Conservation (phyloP, 2,329 filamentous ascomycete genomes). For the Dichotomopilus funicola region DNA sequence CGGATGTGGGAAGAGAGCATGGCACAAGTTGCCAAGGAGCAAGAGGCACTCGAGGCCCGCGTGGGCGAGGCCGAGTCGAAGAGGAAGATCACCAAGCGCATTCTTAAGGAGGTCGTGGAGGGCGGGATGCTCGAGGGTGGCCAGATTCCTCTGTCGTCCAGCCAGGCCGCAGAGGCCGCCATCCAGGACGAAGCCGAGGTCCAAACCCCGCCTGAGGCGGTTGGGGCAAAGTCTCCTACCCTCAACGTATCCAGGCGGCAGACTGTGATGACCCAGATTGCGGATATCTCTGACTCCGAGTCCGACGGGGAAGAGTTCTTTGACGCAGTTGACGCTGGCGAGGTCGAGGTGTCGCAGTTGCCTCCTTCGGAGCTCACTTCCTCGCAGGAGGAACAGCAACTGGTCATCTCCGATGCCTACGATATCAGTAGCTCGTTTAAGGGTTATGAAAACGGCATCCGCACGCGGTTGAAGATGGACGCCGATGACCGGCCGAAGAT, state of each 20-base stretch:
- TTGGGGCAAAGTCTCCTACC: constrained; percentile 36
- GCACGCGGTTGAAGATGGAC: constrained; percentile 77
- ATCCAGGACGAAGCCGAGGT: constrained; percentile 28
- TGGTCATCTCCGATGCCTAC: constrained; percentile 39
- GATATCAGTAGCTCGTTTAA: constrained; percentile 74
- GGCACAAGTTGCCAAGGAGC: constrained; percentile 91
- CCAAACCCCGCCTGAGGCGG: constrained; percentile 19
- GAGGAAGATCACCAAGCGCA: constrained; percentile 80
- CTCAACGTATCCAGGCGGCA: constrained; percentile 48
- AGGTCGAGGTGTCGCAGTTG: constrained; percentile 72
- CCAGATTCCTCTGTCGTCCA: constrained; percentile 30
- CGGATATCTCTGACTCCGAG: constrained; percentile 71
- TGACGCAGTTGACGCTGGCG: constrained; percentile 89
- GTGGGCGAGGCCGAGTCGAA: constrained; percentile 89
- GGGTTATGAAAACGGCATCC: constrained; percentile 85
- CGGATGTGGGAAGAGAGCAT: constrained; percentile 99
- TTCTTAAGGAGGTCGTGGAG: constrained; percentile 77
- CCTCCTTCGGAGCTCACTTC: constrained; percentile 41
- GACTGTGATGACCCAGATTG: constrained; percentile 63
- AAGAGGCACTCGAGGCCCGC: constrained; percentile 81
- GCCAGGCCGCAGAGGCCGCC: constrained; percentile 31
- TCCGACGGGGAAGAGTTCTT: constrained; percentile 92
- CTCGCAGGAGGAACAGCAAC: constrained; percentile 39
- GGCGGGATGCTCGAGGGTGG: constrained; percentile 33
- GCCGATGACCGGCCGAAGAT: constrained; percentile 90